Evolutionary conservation across 805 yeast genomes (phyloP), one percentile per base, ranked within the genome.

Genomic region (Dipodascopsis tothii): DNA sequence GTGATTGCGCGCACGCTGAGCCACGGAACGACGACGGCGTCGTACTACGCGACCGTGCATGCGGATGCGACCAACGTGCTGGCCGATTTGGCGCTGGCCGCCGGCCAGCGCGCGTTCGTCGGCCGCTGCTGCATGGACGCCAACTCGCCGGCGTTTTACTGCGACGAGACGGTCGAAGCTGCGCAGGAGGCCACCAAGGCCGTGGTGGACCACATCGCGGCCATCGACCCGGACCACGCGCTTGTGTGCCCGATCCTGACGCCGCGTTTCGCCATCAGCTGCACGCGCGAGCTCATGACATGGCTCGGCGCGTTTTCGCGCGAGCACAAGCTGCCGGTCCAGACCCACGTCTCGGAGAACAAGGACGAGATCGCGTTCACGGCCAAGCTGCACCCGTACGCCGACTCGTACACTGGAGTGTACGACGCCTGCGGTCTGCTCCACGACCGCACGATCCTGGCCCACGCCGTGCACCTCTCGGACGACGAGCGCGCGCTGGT

Each of bases 101-200:
- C 66, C 23, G 95, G 95, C 32, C 97, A 88, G 63, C 70, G 96
- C 48, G 96, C 95, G 0, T 73, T 84, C 42, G 77, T 92, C 32
- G 98, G 98, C 3, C 81, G 90, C 56, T 95, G 86, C 18, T 92
- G 97, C 60, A 92, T 92, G 97, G 81, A 87, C 59, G 73, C 75
- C 48, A 80, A 84, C 64, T 75, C 85, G 1, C 94, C 92, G 0
- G 81, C 74, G 23, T 81, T 75, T 59, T 78, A 84, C 61, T 60
- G 68, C 35, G 56, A 58, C 23, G 88, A 84, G 56, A 66, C 77
- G 4, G 56, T 68, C 3, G 73, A 76, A 21, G 77, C 74, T 32
- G 73, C 83, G 30, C 60, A 79, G 34, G 56, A 63, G 17, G 70
- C 79, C 3, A 84, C 84, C 51, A 51, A 67, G 14, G 62, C 68